A percentile compares a stretch with the other conserved stretches of the same genome.
These are phyloP conservation scores for Leccinum subgranulosum DNA, from an alignment of 768 basidiomycete genomes.

Conservation along the genomic window DNA sequence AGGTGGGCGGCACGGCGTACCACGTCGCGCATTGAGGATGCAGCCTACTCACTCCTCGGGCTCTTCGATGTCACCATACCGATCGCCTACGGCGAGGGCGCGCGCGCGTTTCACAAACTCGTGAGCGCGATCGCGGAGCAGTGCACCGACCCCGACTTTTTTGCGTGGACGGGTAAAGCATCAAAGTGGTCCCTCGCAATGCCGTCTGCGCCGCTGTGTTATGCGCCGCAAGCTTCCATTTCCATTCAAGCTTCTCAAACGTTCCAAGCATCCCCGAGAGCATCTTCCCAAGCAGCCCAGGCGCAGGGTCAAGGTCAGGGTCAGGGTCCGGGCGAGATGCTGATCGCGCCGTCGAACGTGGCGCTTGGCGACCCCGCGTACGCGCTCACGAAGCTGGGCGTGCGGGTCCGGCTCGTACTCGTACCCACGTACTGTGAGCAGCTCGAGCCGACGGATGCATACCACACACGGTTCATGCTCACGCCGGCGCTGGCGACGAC, in stretches of 20 bases:
- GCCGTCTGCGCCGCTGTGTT: slow-evolving; percentile 24
- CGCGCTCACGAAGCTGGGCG: slow-evolving; percentile 24
- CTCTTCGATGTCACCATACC: slow-evolving; percentile 22
- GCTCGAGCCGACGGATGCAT: slow-evolving; percentile 14
- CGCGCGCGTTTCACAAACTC: slow-evolving; percentile 21
- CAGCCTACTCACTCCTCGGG: slow-evolving; percentile 24
- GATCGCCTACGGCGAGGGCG: slow-evolving; percentile 24
- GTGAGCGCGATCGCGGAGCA: slow-evolving; percentile 14
- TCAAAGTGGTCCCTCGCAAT: slow-evolving; percentile 24
- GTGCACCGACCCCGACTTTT: slow-evolving; percentile 20
- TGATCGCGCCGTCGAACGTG: slow-evolving; percentile 2
- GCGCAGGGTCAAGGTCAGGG: too few relatives aligned
- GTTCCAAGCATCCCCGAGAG: too few relatives aligned
- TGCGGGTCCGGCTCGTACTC: slow-evolving; percentile 15
- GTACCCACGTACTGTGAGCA: slow-evolving; percentile 23
- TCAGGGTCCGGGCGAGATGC: slow-evolving; percentile 1
- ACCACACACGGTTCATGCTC: slow-evolving; percentile 15
- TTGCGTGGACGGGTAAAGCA: slow-evolving; percentile 22
- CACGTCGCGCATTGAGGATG: slow-evolving; percentile 23
- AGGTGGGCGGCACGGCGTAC: slow-evolving; percentile 21
- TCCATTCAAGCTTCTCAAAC: too few relatives aligned
- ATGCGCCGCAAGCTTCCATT: slow-evolving; percentile 1
- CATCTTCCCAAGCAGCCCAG: too few relatives aligned
- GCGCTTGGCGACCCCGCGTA: slow-evolving; percentile 20
- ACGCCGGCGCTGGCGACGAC: slow-evolving; percentile 13